Evolutionary conservation across 2,329 filamentous ascomycete species (phyloP).

Genomic region (Gnomoniopsis smithogilvyi): DNA sequence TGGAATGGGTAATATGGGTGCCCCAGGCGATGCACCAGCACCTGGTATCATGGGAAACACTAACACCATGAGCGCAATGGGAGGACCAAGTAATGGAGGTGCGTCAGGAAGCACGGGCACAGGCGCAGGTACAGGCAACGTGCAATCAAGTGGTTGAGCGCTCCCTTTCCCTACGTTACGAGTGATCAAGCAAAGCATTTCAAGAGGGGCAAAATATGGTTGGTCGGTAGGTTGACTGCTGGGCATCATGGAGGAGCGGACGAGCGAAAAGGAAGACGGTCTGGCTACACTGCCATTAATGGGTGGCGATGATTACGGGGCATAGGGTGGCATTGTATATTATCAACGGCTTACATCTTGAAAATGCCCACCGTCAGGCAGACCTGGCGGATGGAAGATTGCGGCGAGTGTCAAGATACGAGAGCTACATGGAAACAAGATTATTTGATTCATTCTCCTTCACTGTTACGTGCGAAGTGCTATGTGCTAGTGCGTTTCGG

Average conservation of each 20-base stretch:
- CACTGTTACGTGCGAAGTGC: no score
- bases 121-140: not conserved
- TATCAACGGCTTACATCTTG: not conserved
- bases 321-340: conserved; percentile 10
- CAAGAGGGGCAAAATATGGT: not conserved
- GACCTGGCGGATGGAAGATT: no score
- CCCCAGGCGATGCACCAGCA: not conserved
- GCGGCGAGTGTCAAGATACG: no score
- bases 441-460: no score
- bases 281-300: not conserved
- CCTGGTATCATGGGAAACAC: not conserved
- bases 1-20: conserved; percentile 3
- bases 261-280: not conserved
- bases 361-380: no score
- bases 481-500: no score
- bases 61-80: not conserved
- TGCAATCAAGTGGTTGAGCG: not conserved
- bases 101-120: not conserved
- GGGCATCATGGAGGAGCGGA: not conserved
- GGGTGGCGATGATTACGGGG: not conserved
- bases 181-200: not conserved
- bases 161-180: not conserved
- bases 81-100: not conserved
- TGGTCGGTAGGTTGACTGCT: not conserved
- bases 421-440: no score